Evolutionary conservation across 257 asterid species (phyloP), one percentile per base, ranked within the genome.

Genomic region (Salvia hispanica): DNA sequence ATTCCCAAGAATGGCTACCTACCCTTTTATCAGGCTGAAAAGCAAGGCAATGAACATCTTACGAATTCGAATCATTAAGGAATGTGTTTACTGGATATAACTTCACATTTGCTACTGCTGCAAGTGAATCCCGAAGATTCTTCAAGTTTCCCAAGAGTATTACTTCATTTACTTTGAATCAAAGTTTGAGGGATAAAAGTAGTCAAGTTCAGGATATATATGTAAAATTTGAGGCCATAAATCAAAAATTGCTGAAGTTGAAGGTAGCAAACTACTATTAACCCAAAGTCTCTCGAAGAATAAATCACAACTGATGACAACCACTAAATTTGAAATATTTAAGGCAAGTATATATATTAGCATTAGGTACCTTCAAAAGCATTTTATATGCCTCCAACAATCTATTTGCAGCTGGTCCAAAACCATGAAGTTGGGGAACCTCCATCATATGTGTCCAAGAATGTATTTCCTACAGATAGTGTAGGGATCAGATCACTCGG

Each of bases 391-490:
- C 99, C 82, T 93, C 99, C 80, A 92, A 67, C 79, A 92, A 80
- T 77, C 97, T 79, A 80, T 90, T 85, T 62, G 98, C 98, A 71
- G 98, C 97, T 46, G 97, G 98, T 67, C 98, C 98, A 78, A 92
- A 92, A 58, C 98, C 98, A 83, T 92, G 98, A 78, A 92, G 79
- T 75, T 92, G 97, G n/a, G 98, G 98, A 45, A 92, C 98, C 88
- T 92, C 98, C 98, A 90, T 92, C 98, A 90, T 92, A 80, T 92
- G 98, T 16, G 97, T 92, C 97, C 98, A 92, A 48, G 99, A 97
- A 74, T 96, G 97, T 57, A 90, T 90, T 85, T 93, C 99, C 99
- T 93, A 67, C 60, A 73, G 64, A 69, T 44, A 31, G 56, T 62
- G 0, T 21, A 0, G 0, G 25, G n/a, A 18, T 18, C 21, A 18